Conservation (phyloP, 2,329 filamentous ascomycete species). For the Colletotrichum neosansevieriae region DNA sequence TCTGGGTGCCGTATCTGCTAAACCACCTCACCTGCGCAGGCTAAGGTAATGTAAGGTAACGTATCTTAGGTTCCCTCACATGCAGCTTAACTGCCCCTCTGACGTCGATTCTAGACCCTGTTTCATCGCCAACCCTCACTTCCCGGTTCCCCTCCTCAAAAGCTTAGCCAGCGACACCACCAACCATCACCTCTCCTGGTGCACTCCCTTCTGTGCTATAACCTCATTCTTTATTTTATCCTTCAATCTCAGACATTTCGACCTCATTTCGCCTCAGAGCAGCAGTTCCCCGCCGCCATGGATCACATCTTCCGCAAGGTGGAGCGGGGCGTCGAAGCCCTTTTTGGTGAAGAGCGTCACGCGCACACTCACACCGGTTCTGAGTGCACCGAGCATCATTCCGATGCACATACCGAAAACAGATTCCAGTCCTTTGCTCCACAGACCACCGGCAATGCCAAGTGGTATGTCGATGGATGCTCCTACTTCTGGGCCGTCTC, state of each 20-base stretch:
- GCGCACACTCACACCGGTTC: conserved; percentile 58
- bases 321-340: conserved; percentile 55
- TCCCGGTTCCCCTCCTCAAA: conserved; percentile 34
- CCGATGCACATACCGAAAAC: conserved; percentile 59
- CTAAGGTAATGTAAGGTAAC: too few relatives aligned
- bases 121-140: conserved; percentile 33
- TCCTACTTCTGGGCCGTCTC: conserved; percentile 90
- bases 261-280: conserved; percentile 5
- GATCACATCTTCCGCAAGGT: conserved; percentile 58
- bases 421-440: conserved; percentile 79
- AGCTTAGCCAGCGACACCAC: conserved; percentile 32
- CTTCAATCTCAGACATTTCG: neutral
- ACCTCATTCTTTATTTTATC: neutral
- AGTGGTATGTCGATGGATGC: conserved; percentile 90
- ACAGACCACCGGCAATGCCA: conserved; percentile 77
- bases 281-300: conserved; percentile 46
- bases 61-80: conserved; percentile 4
- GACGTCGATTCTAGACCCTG: conserved; percentile 35
- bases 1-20: neutral
- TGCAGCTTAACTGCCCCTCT: conserved; percentile 31
- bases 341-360: conserved; percentile 56
- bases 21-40: neutral
- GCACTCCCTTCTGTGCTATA: neutral
- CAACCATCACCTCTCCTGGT: conserved; percentile 1
- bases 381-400: conserved; percentile 56